phyloP scores from a whole-genome alignment of 441 rosid species.

The Arabidopsis lyrata region DNA sequence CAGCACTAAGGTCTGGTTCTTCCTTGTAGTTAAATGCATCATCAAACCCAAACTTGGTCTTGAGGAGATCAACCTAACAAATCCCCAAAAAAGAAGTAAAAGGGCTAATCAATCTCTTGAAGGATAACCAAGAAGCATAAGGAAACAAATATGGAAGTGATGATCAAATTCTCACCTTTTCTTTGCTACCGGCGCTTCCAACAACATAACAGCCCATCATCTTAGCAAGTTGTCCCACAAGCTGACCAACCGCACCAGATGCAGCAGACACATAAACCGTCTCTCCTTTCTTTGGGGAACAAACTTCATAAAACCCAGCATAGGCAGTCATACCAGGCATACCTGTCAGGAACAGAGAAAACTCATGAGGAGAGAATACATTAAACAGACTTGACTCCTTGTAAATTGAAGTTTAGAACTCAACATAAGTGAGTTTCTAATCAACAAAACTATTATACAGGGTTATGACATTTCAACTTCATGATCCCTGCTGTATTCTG shows the following conservation, averaged over 20 bases:
- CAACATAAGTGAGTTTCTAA: not conserved
- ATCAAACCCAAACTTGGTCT: slow-evolving; percentile 53
- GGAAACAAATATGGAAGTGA: not conserved
- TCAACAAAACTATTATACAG: not conserved
- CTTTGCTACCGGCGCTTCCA: slow-evolving; percentile 66
- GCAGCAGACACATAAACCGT: slow-evolving; percentile 61
- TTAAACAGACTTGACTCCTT: not conserved
- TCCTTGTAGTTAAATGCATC: slow-evolving; percentile 62
- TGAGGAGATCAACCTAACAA: slow-evolving; percentile 51
- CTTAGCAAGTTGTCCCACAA: slow-evolving; percentile 66
- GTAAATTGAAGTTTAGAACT: not conserved
- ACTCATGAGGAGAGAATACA: not conserved
- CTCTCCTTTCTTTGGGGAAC: slow-evolving; percentile 62
- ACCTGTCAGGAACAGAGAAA: slow-evolving; percentile 47
- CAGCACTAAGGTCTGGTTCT: slow-evolving; percentile 43
- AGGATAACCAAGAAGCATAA: not conserved
- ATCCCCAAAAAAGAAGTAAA: not conserved
- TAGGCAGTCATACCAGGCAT: slow-evolving; percentile 67
- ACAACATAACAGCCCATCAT: slow-evolving; percentile 61
- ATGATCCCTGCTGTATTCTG: not conserved
- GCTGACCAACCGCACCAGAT: slow-evolving; percentile 66
- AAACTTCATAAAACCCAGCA: slow-evolving; percentile 56
- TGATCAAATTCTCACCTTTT: slow-evolving; percentile 48
- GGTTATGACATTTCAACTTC: not conserved
- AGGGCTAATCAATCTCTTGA: slow-evolving; percentile 6